Evolutionary conservation across 2,329 filamentous ascomycete species (phyloP).

Genomic region (Colletotrichum sp.): DNA sequence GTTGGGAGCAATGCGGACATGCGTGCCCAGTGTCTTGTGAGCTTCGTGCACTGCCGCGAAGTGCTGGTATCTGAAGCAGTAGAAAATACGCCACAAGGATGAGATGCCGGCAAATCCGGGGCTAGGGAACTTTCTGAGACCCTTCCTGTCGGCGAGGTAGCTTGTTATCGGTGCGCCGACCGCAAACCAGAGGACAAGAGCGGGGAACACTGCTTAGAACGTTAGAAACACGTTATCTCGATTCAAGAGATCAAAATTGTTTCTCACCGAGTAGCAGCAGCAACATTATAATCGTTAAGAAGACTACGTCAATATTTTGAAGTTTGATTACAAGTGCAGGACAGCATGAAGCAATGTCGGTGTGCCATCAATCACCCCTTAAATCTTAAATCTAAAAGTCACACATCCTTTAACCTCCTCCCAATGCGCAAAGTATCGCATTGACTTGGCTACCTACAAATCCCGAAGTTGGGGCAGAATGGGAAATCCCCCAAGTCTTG

Average conservation of each 20-base stretch:
- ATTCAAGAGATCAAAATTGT: not conserved
- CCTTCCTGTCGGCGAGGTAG: not conserved
- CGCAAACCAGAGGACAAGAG: not conserved
- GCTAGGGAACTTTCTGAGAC: not conserved
- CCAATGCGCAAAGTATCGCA: not conserved
- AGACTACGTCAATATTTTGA: not conserved
- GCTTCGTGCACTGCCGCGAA: not conserved
- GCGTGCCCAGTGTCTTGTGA: not conserved
- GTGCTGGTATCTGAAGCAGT: not conserved
- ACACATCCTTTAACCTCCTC: not conserved
- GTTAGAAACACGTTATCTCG: not conserved
- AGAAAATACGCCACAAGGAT: not conserved
- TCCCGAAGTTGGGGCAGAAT: not conserved
- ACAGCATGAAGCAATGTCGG: not conserved
- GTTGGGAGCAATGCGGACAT: not conserved
- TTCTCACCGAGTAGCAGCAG: not conserved
- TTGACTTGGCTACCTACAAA: not conserved
- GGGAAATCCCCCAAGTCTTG: not conserved
- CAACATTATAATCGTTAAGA: not conserved
- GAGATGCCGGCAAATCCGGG: not conserved
- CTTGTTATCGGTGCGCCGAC: not conserved
- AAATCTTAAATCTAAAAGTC: not conserved
- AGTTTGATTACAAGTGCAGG: not conserved
- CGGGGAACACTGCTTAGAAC: not conserved
- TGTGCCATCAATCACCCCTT: not conserved